These are phyloP conservation scores for Neospora caninum DNA, from an alignment of 169 alveolate species.

Conservation along the genomic window DNA sequence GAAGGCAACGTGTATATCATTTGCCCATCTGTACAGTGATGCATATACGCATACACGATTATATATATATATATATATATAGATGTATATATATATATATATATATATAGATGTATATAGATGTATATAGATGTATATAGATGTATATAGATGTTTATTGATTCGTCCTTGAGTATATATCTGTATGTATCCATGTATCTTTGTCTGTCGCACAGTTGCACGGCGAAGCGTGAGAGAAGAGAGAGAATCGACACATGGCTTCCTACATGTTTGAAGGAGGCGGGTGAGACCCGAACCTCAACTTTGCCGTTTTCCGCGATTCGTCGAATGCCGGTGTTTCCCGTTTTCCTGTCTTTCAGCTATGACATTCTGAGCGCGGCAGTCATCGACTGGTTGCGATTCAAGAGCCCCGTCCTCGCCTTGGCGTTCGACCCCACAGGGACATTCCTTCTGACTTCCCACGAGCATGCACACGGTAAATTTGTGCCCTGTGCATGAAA, in stretches of 20 bases:
- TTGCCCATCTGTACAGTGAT: too few species aligned
- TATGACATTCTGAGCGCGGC: constrained; percentile 43
- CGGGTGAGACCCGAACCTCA: too few species aligned
- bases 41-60: not conserved
- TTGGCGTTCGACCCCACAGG: constrained; percentile 41
- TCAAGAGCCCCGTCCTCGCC: constrained; percentile 17
- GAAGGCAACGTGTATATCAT: too few species aligned
- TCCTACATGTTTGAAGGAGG: too few species aligned
- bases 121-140: not conserved
- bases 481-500: too few species aligned
- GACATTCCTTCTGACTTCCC: constrained; percentile 42
- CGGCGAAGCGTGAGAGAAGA: too few species aligned
- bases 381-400: constrained; percentile 36
- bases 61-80: not conserved
- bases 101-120: not conserved
- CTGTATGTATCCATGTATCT: not conserved
- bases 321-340: not conserved
- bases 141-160: not conserved
- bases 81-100: not conserved
- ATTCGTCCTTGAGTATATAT: not conserved
- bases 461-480: constrained; percentile 38
- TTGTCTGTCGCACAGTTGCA: not conserved
- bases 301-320: too few species aligned
- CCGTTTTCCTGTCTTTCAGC: not conserved
- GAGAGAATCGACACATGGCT: too few species aligned